Base-by-base conservation (phyloP, 129 eudicot species). In the Tanacetum coccineum region DNA sequence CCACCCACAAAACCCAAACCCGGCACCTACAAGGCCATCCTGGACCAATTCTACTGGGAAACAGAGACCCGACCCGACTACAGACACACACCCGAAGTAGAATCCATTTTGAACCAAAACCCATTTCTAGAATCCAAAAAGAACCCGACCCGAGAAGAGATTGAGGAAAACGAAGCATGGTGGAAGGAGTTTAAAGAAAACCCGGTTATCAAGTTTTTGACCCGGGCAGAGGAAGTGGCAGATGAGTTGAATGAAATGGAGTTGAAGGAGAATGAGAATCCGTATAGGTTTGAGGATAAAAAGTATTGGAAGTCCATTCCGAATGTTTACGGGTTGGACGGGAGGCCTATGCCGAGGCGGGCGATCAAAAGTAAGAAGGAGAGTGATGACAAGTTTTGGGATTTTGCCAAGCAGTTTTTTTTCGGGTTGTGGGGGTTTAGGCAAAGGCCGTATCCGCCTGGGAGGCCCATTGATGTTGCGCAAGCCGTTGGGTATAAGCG, bases 361-460 rank as follows among this genome's bases (percentile, higher is more conserved):
- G 82, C 95, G 1, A 82, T 87, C 7, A 79, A 65, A 36, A 74
- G 77, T 0, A 22, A 59, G 19, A 53, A 65, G 64, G 86, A 86
- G 1, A 69, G 89, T 2, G 90, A 91, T 79, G 83, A 88, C 70
- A 91, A 83, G 68, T 91, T 91, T 64, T 91, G 98, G 98, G 98
- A 91, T 85, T 91, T 91, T 44, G 75, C 90, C 1, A 91, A 64
- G 64, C 96, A 91, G 78, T 91, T 91, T 68, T 88, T 91, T 64
- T 91, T 91, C 52, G 98, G 98, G 46, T 73, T 88, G 56, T 91
- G 98, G 98, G 98, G 98, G 13, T 91, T 82, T 67, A 50, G 77
- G 56, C 96, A 91, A 61, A 74, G 98, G 26, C 98, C 98, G 0
- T 91, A 91, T 61, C 98, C 96, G 11, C 88, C 95, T 7, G 95